Evolutionary conservation across 139 green algal genomes (phyloP), one percentile per base, ranked within the genome.

Genomic region (Yamagishiella unicocca): DNA sequence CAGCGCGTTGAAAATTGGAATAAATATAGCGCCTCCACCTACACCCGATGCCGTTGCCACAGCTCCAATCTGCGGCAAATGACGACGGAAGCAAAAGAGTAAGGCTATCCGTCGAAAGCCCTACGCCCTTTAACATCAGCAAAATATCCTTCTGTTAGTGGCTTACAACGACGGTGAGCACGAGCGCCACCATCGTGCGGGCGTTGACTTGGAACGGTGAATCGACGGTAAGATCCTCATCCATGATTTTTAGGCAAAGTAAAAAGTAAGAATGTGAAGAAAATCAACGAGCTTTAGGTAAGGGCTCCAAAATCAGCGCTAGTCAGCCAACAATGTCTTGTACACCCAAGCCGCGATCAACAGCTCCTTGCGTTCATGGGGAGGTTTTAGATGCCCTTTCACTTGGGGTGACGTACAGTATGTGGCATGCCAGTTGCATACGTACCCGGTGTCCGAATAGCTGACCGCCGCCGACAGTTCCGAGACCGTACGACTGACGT

Each of bases 1-100:
- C 1, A 93, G 50, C 0, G 89, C 64, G 43, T 88, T 90, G 74
- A 94, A 92, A 1, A 94, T 46, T 0, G 90, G 92, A 27, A 94
- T 90, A 81, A 93, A 94, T 5, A 95, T 74, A 9, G 90, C 90
- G 10, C 92, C 92, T 9, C 90, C 90, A 4, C 87, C 90, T 5
- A 93, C 84, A 33, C 90, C 90, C 4, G 87, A 78, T 1, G 82
- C 71, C 12, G 87, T 91, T 2, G 83, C 82, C 42, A 93, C 61
- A 19, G 90, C 90, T 0, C 82, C 84, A 19, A 84, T 71, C 82
- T 89, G 80, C 70, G 24, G 17, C n/a, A 33, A 43, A 33, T n/a
- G 61, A 2, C 25, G 2, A 70, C 27, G 2, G 14, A 35, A 70
- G 33, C 27, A 38, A n/a, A 38, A 29, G 2, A 35, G 2, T 70